Base-by-base conservation (phyloP, 2,329 filamentous ascomycete species). In the Arachnomyces sp. region DNA sequence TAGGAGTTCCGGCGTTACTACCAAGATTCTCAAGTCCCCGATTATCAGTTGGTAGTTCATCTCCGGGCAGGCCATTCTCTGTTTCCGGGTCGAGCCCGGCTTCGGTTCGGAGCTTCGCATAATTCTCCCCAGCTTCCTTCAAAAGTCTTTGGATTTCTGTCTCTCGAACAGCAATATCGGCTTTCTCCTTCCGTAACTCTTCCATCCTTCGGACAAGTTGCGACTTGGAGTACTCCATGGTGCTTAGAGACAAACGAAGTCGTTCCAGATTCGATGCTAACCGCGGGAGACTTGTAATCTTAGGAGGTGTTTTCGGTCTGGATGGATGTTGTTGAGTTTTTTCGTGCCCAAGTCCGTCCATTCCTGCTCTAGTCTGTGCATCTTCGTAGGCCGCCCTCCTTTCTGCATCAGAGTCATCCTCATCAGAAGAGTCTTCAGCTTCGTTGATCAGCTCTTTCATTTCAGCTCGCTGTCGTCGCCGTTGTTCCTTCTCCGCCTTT, bases 371-470 rank as follows among this genome's bases (percentile, higher is more conserved):
- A 7, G 86, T 89, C 66, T 96, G 90, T 3, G 86, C 82, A 8
- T 80, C 78, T 61, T 95, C 89, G 63, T 94, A 96, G 0, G 86
- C 89, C 2, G 83, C 86, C 42, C 81, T 80, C 12, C 76, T 67
- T 50, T 77, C 76, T 29, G 72, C 61, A 46, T 81, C 77, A 2
- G 74, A 77, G 47, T 90, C 85, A 31, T 66, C 79, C 6, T 78
- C 78, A 2, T 75, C 76, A 7, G 74, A 73, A 28, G 70, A 69
- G 1, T 75, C 80, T 59, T 94, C 85, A 2, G 88, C 89, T 35
- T 83, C 78, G 3, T 82, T 73, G 53, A 96, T 95, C 49, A 94
- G 72, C 28, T 85, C 80, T 0, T 81, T 84, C 76, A 95, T 95
- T 51, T 88, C 80, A 42, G 80, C 76, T 21, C 85, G 78, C 21